phyloP scores from a whole-genome alignment of 2,329 filamentous ascomycete genomes.

The Fusarium sublunatum region DNA sequence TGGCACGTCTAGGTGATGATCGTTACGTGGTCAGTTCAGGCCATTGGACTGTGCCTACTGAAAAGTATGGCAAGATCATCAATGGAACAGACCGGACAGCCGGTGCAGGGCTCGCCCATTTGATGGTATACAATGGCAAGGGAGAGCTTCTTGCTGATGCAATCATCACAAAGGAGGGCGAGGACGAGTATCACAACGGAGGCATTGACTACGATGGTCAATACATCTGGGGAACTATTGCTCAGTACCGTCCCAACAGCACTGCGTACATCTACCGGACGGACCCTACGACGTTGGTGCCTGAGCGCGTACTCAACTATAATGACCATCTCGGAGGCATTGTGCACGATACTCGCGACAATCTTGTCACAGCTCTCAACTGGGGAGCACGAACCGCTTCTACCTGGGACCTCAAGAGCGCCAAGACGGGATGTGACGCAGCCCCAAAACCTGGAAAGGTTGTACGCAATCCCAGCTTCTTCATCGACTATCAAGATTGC shows the following conservation, averaged over 20 bases:
- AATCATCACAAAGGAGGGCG: conserved; percentile 54
- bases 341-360: conserved; percentile 53
- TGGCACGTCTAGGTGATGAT: conserved; percentile 56
- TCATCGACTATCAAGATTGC: conserved; percentile 64
- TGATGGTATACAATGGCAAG: conserved; percentile 58
- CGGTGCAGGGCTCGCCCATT: conserved; percentile 58
- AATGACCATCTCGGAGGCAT: conserved; percentile 60
- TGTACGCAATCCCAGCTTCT: conserved; percentile 56
- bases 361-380: conserved; percentile 55
- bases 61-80: conserved; percentile 57
- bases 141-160: conserved; percentile 58
- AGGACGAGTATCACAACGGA: conserved; percentile 58
- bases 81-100: conserved; percentile 63
- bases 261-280: conserved; percentile 57
- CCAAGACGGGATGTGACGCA: conserved; percentile 32
- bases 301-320: conserved; percentile 51
- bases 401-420: conserved; percentile 48
- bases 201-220: conserved; percentile 62
- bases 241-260: conserved; percentile 60
- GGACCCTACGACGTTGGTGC: conserved; percentile 52
- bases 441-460: conserved; percentile 29
- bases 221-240: conserved; percentile 59
- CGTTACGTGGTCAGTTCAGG: conserved; percentile 59
- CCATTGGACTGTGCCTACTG: conserved; percentile 55
- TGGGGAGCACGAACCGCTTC: conserved; percentile 59